Conservation (phyloP, 345 rosid species). For the Zanthoxylum bungeanum region DNA sequence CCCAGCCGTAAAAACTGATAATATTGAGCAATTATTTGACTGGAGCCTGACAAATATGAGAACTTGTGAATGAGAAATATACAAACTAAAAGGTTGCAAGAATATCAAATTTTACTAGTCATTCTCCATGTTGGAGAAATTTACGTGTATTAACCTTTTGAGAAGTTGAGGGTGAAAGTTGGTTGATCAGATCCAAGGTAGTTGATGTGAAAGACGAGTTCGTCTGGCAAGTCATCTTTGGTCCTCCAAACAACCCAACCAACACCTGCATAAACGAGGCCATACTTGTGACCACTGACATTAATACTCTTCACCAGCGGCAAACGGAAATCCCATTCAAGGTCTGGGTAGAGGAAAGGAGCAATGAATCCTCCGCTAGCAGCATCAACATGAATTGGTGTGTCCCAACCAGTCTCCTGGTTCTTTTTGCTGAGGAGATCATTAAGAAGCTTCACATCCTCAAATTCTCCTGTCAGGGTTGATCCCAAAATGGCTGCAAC, state of each 20-base stretch:
- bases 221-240: constrained; percentile 80
- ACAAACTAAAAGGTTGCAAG: not conserved
- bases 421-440: constrained; percentile 55
- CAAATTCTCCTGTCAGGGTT: constrained; percentile 73
- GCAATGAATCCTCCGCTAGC: constrained; percentile 84
- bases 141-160: constrained; percentile 47
- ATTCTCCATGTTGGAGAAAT: not conserved
- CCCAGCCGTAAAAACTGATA: constrained; percentile 52
- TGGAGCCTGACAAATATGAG: constrained; percentile 39
- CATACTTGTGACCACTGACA: constrained; percentile 78
- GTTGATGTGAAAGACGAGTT: constrained; percentile 77
- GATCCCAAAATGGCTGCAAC: constrained; percentile 86
- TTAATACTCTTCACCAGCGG: constrained; percentile 78
- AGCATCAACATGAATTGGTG: constrained; percentile 77
- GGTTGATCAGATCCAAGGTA: constrained; percentile 79
- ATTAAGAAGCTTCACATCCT: constrained; percentile 63
- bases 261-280: constrained; percentile 80
- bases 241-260: constrained; percentile 83
- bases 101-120: not conserved
- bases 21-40: constrained; percentile 58
- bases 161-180: constrained; percentile 85
- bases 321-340: constrained; percentile 84
- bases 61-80: not conserved
- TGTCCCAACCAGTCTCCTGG: constrained; percentile 64
- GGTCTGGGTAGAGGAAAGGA: constrained; percentile 67